Evolutionary conservation across 2,329 filamentous ascomycete species (phyloP).

Genomic region (Ilyonectria destructans): DNA sequence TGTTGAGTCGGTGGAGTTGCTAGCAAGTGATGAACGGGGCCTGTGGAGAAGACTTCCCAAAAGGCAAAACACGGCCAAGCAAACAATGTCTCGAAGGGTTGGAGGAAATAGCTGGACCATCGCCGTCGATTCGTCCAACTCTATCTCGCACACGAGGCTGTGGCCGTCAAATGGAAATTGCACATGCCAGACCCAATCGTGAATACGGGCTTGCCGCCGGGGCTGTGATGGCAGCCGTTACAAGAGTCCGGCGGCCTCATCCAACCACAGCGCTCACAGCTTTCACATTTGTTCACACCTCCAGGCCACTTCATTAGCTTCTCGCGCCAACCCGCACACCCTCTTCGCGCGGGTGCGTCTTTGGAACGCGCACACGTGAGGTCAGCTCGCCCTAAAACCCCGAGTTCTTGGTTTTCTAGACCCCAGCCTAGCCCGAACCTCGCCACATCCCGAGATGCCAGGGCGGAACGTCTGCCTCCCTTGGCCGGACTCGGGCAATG

Average conservation of each 20-base stretch:
- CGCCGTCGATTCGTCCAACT: constrained; percentile 3
- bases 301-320: not conserved
- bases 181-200: constrained; percentile 19
- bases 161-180: constrained; percentile 8
- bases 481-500: constrained; percentile 11
- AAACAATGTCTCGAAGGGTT: not conserved
- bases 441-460: constrained; percentile 21
- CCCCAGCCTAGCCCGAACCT: constrained; percentile 21
- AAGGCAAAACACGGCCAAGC: not conserved
- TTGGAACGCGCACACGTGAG: not conserved
- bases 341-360: not conserved
- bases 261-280: constrained; percentile 7
- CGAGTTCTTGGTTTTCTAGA: too few relatives aligned
- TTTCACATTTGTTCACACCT: not conserved
- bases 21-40: not conserved
- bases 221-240: not conserved
- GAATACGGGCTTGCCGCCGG: constrained; percentile 21
- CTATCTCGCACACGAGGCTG: not conserved
- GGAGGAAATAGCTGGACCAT: too few relatives aligned
- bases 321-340: not conserved
- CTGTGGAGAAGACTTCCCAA: not conserved
- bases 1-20: too few relatives aligned
- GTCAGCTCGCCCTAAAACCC: constrained; percentile 1
- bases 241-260: not conserved
- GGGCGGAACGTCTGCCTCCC: constrained; percentile 21